phyloP scores from a whole-genome alignment of 495 filamentous ascomycete species.

The Aspergillus homomorphus region DNA sequence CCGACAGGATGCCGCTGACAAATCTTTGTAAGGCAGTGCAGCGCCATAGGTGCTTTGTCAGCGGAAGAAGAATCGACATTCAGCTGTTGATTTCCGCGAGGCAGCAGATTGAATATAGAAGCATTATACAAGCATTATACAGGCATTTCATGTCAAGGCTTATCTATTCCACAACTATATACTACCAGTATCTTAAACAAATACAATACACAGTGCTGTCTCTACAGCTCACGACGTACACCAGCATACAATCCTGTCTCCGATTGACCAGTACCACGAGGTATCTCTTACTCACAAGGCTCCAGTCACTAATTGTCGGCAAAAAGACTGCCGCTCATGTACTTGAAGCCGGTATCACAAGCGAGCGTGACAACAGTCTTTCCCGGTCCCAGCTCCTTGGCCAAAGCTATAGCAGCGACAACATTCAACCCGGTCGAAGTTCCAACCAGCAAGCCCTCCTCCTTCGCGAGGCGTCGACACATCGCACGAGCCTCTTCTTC shows the following conservation, averaged over 20 bases:
- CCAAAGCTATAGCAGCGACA: constrained; percentile 12
- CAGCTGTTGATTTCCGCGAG: not conserved
- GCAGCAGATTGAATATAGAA: no score
- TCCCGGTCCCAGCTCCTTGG: constrained; percentile 12
- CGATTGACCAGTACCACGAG: no score
- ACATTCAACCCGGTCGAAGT: constrained; percentile 22
- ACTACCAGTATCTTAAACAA: no score
- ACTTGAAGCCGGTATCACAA: constrained; percentile 18
- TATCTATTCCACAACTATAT: no score
- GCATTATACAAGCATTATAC: no score
- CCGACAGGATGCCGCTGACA: not conserved
- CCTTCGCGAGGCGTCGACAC: constrained; percentile 13
- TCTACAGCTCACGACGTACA: no score
- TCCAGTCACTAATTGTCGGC: constrained; percentile 1
- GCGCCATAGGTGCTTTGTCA: not conserved
- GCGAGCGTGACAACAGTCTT: constrained; percentile 19
- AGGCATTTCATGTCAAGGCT: no score
- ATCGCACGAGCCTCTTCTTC: constrained; percentile 15
- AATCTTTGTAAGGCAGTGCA: not conserved
- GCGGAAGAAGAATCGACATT: not conserved
- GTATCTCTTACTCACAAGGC: no score
- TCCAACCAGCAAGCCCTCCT: constrained; percentile 18
- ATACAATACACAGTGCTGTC: no score
- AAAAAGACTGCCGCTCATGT: constrained; percentile 60
- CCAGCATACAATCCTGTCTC: no score